A percentile compares a stretch with the other conserved stretches of the same genome.
phyloP scores from a whole-genome alignment of 495 filamentous ascomycete genomes.

The Xylaria flabelliformis region DNA sequence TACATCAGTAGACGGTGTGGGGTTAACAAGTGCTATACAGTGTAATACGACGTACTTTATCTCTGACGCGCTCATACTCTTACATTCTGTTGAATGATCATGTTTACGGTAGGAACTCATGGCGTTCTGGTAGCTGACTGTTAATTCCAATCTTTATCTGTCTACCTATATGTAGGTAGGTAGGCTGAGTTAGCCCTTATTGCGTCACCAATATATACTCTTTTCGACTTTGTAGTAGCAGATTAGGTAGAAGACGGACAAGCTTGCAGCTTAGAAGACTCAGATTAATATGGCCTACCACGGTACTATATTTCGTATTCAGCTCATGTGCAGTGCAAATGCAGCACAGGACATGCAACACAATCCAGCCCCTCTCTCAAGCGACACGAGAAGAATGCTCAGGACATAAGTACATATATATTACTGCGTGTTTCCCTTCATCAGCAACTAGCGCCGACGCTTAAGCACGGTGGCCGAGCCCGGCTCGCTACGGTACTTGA shows the following conservation, averaged over 20 bases:
- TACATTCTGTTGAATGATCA: neutral
- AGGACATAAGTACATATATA: slow-evolving; percentile 9
- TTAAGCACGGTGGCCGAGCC: slow-evolving; percentile 12
- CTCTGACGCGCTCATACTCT: neutral
- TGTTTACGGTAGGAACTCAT: neutral
- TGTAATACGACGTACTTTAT: neutral
- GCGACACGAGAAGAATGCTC: slow-evolving; percentile 13
- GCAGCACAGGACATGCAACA: slow-evolving; percentile 15
- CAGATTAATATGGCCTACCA: too few species aligned
- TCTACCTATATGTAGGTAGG: neutral
- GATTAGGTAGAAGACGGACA: neutral
- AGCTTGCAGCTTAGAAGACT: too few species aligned
- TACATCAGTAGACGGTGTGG: neutral
- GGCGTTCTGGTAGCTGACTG: too few species aligned
- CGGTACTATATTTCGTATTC: slow-evolving; percentile 15
- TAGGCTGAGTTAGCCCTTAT: neutral
- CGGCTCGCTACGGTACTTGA: neutral
- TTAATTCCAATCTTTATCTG: neutral
- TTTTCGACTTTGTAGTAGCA: neutral
- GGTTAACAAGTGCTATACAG: neutral
- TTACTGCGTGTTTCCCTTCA: neutral
- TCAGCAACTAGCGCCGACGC: slow-evolving; percentile 6
- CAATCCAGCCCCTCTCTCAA: slow-evolving; percentile 15
- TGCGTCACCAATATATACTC: slow-evolving; percentile 21
- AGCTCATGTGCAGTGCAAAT: slow-evolving; percentile 10